Evolutionary conservation across 2,329 filamentous ascomycete species (phyloP), one percentile per base, ranked within the genome.

Genomic region (Tolypocladium nubicola): DNA sequence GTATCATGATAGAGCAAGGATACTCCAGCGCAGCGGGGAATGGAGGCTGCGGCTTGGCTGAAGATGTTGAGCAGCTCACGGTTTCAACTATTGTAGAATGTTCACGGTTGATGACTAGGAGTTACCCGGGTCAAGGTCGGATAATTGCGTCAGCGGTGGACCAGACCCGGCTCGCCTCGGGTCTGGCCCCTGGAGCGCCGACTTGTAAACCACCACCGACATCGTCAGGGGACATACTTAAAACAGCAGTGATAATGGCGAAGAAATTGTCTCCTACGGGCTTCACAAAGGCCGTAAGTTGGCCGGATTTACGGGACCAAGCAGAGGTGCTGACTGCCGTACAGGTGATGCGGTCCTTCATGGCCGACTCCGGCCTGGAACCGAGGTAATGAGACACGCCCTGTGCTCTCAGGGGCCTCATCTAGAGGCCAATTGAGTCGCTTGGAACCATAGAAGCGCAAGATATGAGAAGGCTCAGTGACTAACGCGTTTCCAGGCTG

Each of bases 321-420:
- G n/a, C 11, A 3, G 13, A 33, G 38, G 19, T 38, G 2, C 0
- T 3, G 19, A 19, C 26, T 4, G 9, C 13, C 6, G 26, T 13
- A 11, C 58, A 94, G 90, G 90, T 95, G 52, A 82, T 90, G 77
- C 87, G 88, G 70, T 92, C 89, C 2, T 97, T 97, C 72, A 84
- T 89, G 75, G 82, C 83, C 63, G 88, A 90, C 62, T 96, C 91
- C 6, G 92, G 92, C 8, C 75, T 97, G 23, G 93, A 97, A 71
- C 90, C 90, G 70, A 88, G 89, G 92, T 96, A 68, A 56, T 39
- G 37, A 39, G 39, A 35, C 16, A 26, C 10, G 14, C 41, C 33
- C 23, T 3, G n/a, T 21, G 1, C 47, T 30, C 19, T 6, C 37
- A 1, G 30, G 19, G 3, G 47, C 30, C 47, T 35, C 16, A 4